Percentiles rank a stretch among this genome's conserved stretches.
Evolutionary conservation across 192 early-diverging fungal species (phyloP).

Genomic region (Gaertneriomyces semiglobifer): DNA sequence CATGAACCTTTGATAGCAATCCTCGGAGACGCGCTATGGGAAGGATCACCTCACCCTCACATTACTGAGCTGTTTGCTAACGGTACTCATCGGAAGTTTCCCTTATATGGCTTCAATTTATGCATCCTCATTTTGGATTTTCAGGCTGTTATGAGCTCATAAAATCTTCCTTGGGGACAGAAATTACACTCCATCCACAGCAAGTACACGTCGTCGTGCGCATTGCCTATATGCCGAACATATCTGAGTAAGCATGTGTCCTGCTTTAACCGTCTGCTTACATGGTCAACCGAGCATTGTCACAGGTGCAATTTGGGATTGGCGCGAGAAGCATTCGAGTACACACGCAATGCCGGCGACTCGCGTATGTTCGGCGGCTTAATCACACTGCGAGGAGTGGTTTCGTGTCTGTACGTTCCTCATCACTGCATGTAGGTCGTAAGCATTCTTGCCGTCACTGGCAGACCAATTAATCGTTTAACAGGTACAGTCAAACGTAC

Average conservation of each 20-base stretch:
- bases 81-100: not conserved
- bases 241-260: conserved; percentile 1
- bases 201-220: conserved; percentile 5
- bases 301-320: no score
- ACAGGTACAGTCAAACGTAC: conserved; percentile 5
- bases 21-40: not conserved
- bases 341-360: no score
- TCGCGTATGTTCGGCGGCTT: not conserved
- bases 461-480: not conserved
- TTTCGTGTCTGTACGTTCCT: conserved; percentile 10
- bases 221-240: conserved; percentile 6
- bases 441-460: not conserved
- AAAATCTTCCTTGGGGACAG: not conserved
- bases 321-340: no score
- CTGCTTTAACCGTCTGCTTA: no score
- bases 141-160: conserved; percentile 9
- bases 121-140: not conserved
- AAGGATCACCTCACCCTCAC: not conserved
- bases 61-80: not conserved
- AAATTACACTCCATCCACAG: conserved; percentile 4
- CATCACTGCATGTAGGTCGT: not conserved
- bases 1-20: not conserved
- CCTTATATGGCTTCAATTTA: not conserved
- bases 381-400: conserved; percentile 5
- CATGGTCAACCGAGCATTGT: no score